Evolutionary conservation across 2,329 filamentous ascomycete genomes (phyloP).

Genomic region (Colletotrichum tanaceti): DNA sequence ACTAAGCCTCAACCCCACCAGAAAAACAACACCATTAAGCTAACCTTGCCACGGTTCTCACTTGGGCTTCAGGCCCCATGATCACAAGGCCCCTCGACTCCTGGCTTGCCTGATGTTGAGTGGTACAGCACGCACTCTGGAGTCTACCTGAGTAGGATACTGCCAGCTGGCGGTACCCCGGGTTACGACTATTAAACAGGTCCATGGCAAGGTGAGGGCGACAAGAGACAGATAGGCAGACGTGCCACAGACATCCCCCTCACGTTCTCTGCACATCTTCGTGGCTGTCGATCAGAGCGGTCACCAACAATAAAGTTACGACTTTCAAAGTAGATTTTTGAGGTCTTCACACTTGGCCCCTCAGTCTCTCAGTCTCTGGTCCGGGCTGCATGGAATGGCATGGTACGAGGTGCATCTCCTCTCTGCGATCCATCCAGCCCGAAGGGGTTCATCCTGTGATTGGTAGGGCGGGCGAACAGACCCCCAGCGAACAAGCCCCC

Average conservation of each 20-base stretch:
- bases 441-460: conserved; percentile 21
- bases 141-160: not conserved
- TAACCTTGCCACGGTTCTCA: conserved; percentile 18
- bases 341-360: conserved; percentile 4
- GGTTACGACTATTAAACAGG: not conserved
- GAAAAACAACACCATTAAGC: conserved; percentile 35
- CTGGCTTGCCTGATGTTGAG: conserved; percentile 26
- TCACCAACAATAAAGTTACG: not conserved
- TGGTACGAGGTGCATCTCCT: conserved; percentile 18
- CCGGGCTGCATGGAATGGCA: conserved; percentile 5
- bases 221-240: conserved; percentile 11
- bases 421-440: conserved; percentile 3
- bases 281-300: not conserved
- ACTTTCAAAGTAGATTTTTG: too few species aligned
- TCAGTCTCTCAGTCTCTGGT: not conserved
- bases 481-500: conserved; percentile 13
- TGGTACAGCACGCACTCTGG: conserved; percentile 12
- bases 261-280: not conserved
- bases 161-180: not conserved
- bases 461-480: conserved; percentile 26
- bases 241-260: not conserved
- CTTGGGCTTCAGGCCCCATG: not conserved
- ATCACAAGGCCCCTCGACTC: not conserved
- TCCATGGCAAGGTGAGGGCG: not conserved
- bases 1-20: conserved; percentile 31